Evolutionary conservation across 768 basidiomycete species (phyloP).

Genomic region (Podaxis mareebaensis): DNA sequence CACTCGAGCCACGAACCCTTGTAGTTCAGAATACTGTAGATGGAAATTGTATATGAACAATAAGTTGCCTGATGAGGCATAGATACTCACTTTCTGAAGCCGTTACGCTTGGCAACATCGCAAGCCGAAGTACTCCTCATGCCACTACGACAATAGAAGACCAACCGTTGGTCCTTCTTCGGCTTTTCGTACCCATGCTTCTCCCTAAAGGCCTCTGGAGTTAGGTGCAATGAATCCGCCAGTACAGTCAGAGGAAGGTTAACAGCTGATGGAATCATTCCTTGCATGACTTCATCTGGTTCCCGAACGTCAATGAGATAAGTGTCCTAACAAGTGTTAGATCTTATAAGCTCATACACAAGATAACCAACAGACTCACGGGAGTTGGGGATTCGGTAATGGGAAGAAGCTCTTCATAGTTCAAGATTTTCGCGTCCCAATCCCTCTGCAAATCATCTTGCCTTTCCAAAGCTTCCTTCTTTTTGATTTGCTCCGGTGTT

Average conservation of each 20-base stretch:
- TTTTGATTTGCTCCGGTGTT: slow-evolving; percentile 31
- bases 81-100: slow-evolving; percentile 70
- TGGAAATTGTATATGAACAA: slow-evolving; percentile 5
- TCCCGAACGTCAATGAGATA: slow-evolving; percentile 92
- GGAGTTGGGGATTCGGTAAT: slow-evolving; percentile 73
- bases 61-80: neutral
- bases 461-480: slow-evolving; percentile 35
- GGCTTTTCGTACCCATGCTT: slow-evolving; percentile 80
- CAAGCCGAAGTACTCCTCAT: slow-evolving; percentile 79
- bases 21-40: slow-evolving; percentile 66
- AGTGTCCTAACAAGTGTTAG: slow-evolving; percentile 46
- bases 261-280: slow-evolving; percentile 90
- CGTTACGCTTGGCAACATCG: slow-evolving; percentile 79
- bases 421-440: slow-evolving; percentile 74
- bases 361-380: slow-evolving; percentile 36
- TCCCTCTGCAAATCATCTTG: slow-evolving; percentile 56
- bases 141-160: slow-evolving; percentile 92
- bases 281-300: slow-evolving; percentile 86
- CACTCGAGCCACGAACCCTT: slow-evolving; percentile 90
- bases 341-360: neutral
- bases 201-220: slow-evolving; percentile 53
- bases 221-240: slow-evolving; percentile 60
- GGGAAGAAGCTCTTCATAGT: slow-evolving; percentile 82
- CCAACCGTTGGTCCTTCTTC: slow-evolving; percentile 65
- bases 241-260: slow-evolving; percentile 86